Evolutionary conservation across 805 yeast genomes (phyloP), one percentile per base, ranked within the genome.

Genomic region (Candida pseudofarinosa): DNA sequence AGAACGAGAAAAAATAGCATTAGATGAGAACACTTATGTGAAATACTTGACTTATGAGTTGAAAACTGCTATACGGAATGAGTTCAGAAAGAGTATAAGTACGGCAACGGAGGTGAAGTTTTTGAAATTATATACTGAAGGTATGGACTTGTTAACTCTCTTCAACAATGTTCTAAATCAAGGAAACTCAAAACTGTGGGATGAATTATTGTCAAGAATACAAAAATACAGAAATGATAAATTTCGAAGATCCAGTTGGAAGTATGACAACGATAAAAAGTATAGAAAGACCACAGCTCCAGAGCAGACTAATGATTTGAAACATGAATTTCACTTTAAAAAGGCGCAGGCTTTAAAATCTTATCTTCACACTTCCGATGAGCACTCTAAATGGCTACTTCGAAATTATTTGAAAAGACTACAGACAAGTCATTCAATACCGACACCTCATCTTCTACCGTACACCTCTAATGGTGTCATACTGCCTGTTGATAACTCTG

Each of bases 361-460:
- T 7, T 23, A 44, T 17, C 23, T 44, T 17, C 4, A n/a, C 2
- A 18, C 19, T 7, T 40, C 44, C n/a, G 14, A 28, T 4, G 30
- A 17, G 5, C 39, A 41, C 23, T 19, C 44, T 44, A 54, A 13
- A 19, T 40, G 39, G n/a, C n/a, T 63, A 3, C 45, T 65, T 17
- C 52, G 64, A 13, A 52, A 60, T 16, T 61, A 58, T 48, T 43
- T 70, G 19, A 63, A 62, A 43, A 39, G 43, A 14, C 52, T 57
- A 19, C 74, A 68, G 42, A 38, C 45, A 31, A 17, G 38, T 1
- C 53, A 55, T 4, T 47, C 50, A 38, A 35, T 69, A 2, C 71
- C 71, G 2, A 57, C 58, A 16, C 73, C 74, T 1, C 55, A 46
- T 31, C 48, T 56, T 15, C 48, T 69, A 13, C 65, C 70, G 4